phyloP scores from a whole-genome alignment of 352 stramenopile genomes.

The Sclerospora graminicola region DNA sequence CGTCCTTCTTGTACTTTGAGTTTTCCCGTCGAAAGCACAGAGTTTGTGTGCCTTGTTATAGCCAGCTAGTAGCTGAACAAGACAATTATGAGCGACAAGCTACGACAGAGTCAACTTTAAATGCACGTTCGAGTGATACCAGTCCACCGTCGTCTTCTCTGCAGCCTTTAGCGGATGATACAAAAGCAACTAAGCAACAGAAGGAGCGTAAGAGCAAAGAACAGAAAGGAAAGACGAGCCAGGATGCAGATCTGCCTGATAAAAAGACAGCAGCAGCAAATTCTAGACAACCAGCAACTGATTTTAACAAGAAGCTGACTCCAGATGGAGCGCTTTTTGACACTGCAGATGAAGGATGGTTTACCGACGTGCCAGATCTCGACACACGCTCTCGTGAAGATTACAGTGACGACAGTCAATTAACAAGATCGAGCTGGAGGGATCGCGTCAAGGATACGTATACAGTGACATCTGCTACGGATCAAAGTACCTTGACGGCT shows the following conservation, averaged over 20 bases:
- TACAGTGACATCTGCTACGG: slow-evolving; percentile 7
- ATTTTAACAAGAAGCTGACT: slow-evolving; percentile 1
- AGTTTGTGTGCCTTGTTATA: slow-evolving; percentile 42
- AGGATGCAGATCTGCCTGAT: not conserved
- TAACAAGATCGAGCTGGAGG: slow-evolving; percentile 18
- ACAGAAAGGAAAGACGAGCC: slow-evolving; percentile 10
- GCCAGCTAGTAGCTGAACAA: slow-evolving; percentile 15
- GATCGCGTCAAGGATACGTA: slow-evolving; percentile 22
- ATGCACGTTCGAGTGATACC: slow-evolving; percentile 1
- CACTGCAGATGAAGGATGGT: slow-evolving; percentile 45
- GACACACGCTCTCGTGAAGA: slow-evolving; percentile 2
- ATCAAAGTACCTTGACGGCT: slow-evolving; percentile 8
- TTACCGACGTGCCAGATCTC: slow-evolving; percentile 30
- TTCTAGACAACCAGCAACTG: not conserved
- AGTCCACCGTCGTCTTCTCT: slow-evolving; percentile 1
- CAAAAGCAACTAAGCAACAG: slow-evolving; percentile 12
- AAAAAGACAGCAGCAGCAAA: not conserved
- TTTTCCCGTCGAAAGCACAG: slow-evolving; percentile 52
- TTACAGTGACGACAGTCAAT: slow-evolving; percentile 7
- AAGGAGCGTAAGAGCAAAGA: slow-evolving; percentile 10
- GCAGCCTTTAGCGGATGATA: slow-evolving; percentile 3
- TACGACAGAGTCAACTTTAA: not conserved
- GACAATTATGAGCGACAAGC: slow-evolving; percentile 17
- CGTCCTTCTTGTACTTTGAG: slow-evolving; percentile 50
- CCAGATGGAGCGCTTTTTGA: slow-evolving; percentile 29